Evolutionary conservation across 306 rosid species (phyloP), one percentile per base, ranked within the genome.

Genomic region (Malus asiatica): DNA sequence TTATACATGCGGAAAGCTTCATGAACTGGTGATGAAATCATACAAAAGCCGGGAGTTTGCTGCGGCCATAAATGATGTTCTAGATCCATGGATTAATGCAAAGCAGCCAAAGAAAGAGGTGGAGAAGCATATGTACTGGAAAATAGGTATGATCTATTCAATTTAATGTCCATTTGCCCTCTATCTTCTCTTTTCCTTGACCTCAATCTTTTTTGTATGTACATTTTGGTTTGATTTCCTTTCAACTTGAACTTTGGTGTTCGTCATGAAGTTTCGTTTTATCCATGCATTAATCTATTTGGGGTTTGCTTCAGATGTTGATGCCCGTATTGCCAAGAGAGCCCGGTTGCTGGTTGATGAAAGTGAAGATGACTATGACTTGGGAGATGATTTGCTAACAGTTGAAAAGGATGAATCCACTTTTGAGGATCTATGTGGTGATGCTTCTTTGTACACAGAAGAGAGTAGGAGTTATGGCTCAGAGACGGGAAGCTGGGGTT

Each of bases 1-100:
- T 66, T 96, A 87, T 76, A 90, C 96, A 22, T 82, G 97, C 10
- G 99, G 97, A 81, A 96, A 89, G 88, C 82, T 96, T 33, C 98
- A 96, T 42, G 99, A 96, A 81, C 76, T 92, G 88, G 94, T 96
- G 73, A 92, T 96, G 98, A 96, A 85, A 79, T 92, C 97, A 66
- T 92, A 88, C 74, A 92, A 90, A 87, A 92, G 93, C 84, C 90
- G 99, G 78, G 99, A 96, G 87, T 92, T 96, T 68, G 93, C 97
- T 53, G 96, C 97, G 3, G 99, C 90, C 63, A 89, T 96, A 84
- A 92, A 96, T 86, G 97, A 90, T 82, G 99, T 88, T 78, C 88
- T 96, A 78, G 98, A 96, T 83, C 97, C 99, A 44, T 96, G 99
- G 99, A 90, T 96, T 81, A 96, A 87, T 82, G 93, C 92, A 70